A percentile compares a stretch with the other conserved stretches of the same genome.
Conservation (phyloP, 176 grass and related monocot genomes). For the Juncus effusus region DNA sequence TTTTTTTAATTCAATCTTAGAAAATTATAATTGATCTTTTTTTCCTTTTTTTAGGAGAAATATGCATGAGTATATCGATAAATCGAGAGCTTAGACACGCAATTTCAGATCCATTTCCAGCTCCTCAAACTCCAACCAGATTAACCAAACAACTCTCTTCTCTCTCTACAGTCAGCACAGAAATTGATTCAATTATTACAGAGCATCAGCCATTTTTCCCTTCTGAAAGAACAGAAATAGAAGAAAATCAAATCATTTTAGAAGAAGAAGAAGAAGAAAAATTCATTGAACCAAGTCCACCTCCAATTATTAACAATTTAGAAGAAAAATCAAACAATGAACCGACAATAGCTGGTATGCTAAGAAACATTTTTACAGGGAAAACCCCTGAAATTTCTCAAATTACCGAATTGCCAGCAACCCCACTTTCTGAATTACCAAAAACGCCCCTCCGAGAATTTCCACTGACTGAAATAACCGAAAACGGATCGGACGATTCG, state of each 20-base stretch:
- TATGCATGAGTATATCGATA: constrained; percentile 57
- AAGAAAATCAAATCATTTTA: neutral
- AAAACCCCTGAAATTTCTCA: constrained; percentile 5
- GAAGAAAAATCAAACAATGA: constrained; percentile 14
- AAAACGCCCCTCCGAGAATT: constrained; percentile 10
- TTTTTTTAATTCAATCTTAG: constrained; percentile 15
- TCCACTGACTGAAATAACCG: neutral
- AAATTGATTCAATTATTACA: constrained; percentile 23
- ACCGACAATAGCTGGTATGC: constrained; percentile 12
- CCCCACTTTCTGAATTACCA: constrained; percentile 1
- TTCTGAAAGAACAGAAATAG: neutral
- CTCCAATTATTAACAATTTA: neutral
- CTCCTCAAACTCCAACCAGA: constrained; percentile 4
- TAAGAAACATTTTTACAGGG: constrained; percentile 25
- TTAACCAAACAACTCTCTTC: neutral
- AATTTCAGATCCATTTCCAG: constrained; percentile 4
- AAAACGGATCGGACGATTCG: constrained; percentile 4
- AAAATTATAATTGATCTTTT: constrained; percentile 9
- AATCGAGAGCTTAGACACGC: constrained; percentile 19
- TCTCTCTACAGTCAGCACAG: neutral
- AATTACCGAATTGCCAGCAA: neutral
- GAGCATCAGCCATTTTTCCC: constrained; percentile 10
- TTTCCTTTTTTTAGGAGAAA: constrained; percentile 59
- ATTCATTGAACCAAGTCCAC: neutral
- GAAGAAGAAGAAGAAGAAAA: constrained; percentile 10